Evolutionary conservation across 1,284 basidiomycete species (phyloP).

Genomic region (Trichosporon coremiiforme): DNA sequence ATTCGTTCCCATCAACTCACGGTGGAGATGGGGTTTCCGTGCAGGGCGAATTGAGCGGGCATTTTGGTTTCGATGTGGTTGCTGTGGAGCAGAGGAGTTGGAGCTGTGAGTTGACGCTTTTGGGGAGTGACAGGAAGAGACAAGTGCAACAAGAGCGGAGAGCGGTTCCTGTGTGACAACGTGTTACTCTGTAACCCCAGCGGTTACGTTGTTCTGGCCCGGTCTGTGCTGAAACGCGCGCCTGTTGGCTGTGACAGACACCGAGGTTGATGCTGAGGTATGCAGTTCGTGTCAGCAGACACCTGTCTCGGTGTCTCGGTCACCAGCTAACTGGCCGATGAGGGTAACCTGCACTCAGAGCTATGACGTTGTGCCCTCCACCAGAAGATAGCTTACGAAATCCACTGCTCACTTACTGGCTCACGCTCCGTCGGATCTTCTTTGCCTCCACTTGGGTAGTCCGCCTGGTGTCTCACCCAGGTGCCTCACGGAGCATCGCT

Average conservation of each 20-base stretch:
- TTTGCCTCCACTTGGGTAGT: neutral
- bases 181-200: neutral
- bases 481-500: neutral
- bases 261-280: neutral
- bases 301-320: neutral
- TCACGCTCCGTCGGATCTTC: neutral
- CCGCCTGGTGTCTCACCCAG: neutral
- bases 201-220: neutral
- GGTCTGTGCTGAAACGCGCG: slow-evolving; percentile 1
- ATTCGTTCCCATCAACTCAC: slow-evolving; percentile 2
- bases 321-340: neutral
- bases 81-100: slow-evolving; percentile 3
- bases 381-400: neutral
- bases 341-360: neutral
- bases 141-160: neutral
- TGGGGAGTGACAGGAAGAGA: neutral
- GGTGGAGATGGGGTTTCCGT: slow-evolving; percentile 4
- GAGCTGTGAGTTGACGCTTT: neutral
- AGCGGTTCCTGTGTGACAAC: neutral
- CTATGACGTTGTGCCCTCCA: slow-evolving; percentile 9
- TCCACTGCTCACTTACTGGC: neutral
- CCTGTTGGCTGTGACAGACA: neutral
- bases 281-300: neutral
- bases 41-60: slow-evolving; percentile 9
- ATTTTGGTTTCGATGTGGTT: neutral